Base-by-base conservation (phyloP, 176 grass and related monocot genomes). In the Bromus sterilis region DNA sequence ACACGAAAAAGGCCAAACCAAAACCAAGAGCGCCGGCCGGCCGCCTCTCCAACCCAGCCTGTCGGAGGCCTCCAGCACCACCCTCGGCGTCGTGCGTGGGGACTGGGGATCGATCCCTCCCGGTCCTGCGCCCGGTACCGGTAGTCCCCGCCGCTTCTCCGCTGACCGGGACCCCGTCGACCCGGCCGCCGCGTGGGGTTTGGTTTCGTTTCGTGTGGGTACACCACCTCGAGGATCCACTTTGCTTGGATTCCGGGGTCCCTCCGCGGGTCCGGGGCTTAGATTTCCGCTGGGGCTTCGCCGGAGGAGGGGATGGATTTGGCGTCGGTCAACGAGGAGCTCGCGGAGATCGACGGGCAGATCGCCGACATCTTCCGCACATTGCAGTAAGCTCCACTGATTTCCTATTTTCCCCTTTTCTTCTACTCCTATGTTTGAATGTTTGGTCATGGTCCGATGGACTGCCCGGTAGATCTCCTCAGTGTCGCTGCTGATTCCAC, bases 321-420 rank as follows among this genome's bases (percentile, higher is more conserved):
- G 92, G 87, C 88, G 21, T 91, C 83, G 84, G 71, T 98, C 66
- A 98, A 91, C 77, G 92, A 91, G 83, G 95, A 89, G 71, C 86
- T 98, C 78, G 90, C 90, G 70, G 86, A 91, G 90, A 95, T 88
- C 80, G 90, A 98, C 49, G 95, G 95, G 0, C 90, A 95, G 88
- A 93, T 95, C 81, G 78, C 70, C 55, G 92, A 98, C 58, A 93
- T 98, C 82, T 89, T 98, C 72, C 95, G 92, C 32, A 81, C 88
- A 89, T 98, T 98, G 81, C 91, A 89, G 95, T 98, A 94, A 93
- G 92, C 68, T 86, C 82, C 4, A 12, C 56, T 21, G 5, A 14
- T 39, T 56, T 28, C 10, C 53, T 9, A 10, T 66, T 12, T 5
- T 7, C 14, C 32, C 0, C 4, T 18, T n/a, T 25, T 55, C n/a